Evolutionary conservation across 768 basidiomycete genomes (phyloP).

Genomic region (Auriscalpium orientale): DNA sequence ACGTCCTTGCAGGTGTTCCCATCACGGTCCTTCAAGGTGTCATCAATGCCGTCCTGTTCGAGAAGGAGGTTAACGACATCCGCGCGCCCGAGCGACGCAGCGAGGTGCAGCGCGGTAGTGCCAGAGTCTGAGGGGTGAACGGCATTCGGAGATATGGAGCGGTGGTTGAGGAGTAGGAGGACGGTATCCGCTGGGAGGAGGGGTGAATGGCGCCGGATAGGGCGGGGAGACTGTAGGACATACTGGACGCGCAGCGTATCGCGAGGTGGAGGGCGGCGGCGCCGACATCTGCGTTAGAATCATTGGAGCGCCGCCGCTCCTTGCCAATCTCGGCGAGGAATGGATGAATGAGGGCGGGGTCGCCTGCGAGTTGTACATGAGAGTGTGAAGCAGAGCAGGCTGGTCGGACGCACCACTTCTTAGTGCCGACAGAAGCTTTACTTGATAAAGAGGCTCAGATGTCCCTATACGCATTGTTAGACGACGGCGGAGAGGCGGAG

Average conservation of each 20-base stretch:
- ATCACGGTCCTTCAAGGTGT: slow-evolving; percentile 58
- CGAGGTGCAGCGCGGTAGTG: slow-evolving; percentile 64
- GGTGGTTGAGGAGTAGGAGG: slow-evolving; percentile 57
- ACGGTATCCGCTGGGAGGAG: slow-evolving; percentile 53
- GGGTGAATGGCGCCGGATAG: neutral
- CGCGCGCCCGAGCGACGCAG: slow-evolving; percentile 62
- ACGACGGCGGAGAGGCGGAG: neutral
- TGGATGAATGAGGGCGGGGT: slow-evolving; percentile 73
- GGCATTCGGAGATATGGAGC: slow-evolving; percentile 74
- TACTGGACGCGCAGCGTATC: slow-evolving; percentile 73
- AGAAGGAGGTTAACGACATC: slow-evolving; percentile 73
- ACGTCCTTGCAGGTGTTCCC: slow-evolving; percentile 68
- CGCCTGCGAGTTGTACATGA: slow-evolving; percentile 36
- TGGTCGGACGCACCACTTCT: slow-evolving; percentile 27
- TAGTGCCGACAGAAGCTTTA: slow-evolving; percentile 33
- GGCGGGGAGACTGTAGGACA: slow-evolving; percentile 17
- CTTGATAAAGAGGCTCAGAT: slow-evolving; percentile 33
- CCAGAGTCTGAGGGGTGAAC: slow-evolving; percentile 67
- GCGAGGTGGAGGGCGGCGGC: slow-evolving; percentile 77
- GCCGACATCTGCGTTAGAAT: slow-evolving; percentile 50
- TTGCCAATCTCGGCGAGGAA: slow-evolving; percentile 72
- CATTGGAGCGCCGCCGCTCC: slow-evolving; percentile 45
- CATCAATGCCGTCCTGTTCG: slow-evolving; percentile 75
- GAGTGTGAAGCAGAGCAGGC: neutral
- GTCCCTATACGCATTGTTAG: neutral